Evolutionary conservation across 129 eudicot species (phyloP).

Genomic region (Escallonia rubra): DNA sequence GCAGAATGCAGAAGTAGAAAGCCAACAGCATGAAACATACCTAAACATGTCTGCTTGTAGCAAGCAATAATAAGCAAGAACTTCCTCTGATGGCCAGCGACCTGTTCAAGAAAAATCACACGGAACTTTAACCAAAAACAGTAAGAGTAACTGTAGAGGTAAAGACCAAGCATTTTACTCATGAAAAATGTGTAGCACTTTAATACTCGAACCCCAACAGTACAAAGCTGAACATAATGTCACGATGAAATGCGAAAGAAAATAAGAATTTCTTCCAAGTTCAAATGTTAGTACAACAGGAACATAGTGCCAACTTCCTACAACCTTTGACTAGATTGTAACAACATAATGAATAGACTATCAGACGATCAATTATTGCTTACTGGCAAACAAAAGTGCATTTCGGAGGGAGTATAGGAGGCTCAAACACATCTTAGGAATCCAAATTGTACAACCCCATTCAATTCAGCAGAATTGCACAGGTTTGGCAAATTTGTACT

Average conservation of each 20-base stretch:
- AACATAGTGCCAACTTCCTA: neutral
- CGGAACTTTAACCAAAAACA: neutral
- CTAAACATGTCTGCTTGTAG: constrained; percentile 63
- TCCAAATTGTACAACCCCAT: too few relatives aligned
- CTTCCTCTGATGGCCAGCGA: constrained; percentile 98
- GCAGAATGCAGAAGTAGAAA: constrained; percentile 1
- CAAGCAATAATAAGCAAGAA: constrained; percentile 86
- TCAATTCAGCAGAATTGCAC: too few relatives aligned
- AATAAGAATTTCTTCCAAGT: neutral
- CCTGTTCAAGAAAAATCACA: constrained; percentile 42
- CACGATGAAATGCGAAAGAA: too few relatives aligned
- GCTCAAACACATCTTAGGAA: too few relatives aligned
- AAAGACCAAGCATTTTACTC: neutral
- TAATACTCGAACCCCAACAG: too few relatives aligned
- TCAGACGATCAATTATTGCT: too few relatives aligned
- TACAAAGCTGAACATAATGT: neutral
- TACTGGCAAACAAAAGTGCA: too few relatives aligned
- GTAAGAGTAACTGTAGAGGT: neutral
- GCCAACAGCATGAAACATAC: constrained; percentile 21
- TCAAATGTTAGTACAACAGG: neutral
- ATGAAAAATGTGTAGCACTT: neutral
- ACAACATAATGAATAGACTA: too few relatives aligned
- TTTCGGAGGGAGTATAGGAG: too few relatives aligned
- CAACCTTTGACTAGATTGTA: too few relatives aligned
- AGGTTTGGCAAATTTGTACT: too few relatives aligned